Base-by-base conservation (phyloP, 108 stramenopile genomes). In the Stephanodiscus triporus region DNA sequence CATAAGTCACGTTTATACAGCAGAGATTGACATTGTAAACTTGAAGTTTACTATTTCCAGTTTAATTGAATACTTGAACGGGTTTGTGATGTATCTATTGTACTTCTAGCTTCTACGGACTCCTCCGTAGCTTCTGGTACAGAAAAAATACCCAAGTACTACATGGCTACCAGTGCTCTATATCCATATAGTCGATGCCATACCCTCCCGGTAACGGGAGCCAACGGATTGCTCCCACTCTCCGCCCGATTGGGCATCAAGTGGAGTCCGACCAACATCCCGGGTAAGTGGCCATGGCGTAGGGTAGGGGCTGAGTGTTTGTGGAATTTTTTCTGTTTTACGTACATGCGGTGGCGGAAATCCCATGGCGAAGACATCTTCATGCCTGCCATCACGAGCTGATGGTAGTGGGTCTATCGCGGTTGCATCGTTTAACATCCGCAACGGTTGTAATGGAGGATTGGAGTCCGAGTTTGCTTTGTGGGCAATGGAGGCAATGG, bases 371-470 rank as follows among this genome's bases (percentile, higher is more conserved):
- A 6, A 2, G 48, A 49, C 19, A 19, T 2, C 48, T 3, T 19
- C n/a, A 16, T 19, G 48, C 16, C 48, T 6, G 6, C 48, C 48
- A 49, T 49, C 48, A 49, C 48, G 6, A 49, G 6, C 48, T 6
- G 48, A 49, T 49, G 6, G 48, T 49, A 16, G 48, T 2, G 48
- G 48, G 48, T 49, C 6, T 6, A 19, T 49, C 19, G 3, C 48
- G 48, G 48, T 9, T 34, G 58, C 6, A 7, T 22, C 58, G 58
- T 34, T 2, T 3, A 59, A 59, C 8, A 22, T 59, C 32, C 58
- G 58, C 58, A 22, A 22, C 7, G 58, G 58, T 22, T 34, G 58
- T 5, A 59, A 59, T 34, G 58, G 19, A 59, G 58, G 58, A 17
- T 22, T 59, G 16, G 58, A 59, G 58, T 17, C 19, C n/a, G n/a